A percentile compares a stretch with the other conserved stretches of the same genome.
Conservation (phyloP, 768 basidiomycete genomes). For the Leccinum ochraceum region DNA sequence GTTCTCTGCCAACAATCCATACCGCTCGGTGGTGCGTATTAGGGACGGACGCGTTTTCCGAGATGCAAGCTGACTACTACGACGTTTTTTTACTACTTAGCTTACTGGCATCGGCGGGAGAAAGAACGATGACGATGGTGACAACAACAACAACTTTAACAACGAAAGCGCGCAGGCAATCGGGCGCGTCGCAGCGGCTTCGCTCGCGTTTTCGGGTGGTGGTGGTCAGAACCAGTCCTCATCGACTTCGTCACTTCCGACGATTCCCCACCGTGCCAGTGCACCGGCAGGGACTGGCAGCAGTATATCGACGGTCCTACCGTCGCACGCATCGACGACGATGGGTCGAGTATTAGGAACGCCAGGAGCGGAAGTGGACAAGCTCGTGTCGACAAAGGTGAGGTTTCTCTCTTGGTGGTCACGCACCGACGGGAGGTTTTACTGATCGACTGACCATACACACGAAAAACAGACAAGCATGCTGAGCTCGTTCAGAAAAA, state of each 20-base stretch:
- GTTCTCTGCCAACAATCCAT: slow-evolving; percentile 34
- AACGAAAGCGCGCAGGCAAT: background rate
- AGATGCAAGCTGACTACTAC: no score
- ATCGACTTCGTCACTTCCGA: background rate
- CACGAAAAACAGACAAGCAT: slow-evolving; percentile 19
- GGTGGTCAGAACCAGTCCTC: background rate
- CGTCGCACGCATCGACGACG: no score
- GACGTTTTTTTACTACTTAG: background rate
- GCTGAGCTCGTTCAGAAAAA: slow-evolving; percentile 24
- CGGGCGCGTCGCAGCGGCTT: slow-evolving; percentile 60
- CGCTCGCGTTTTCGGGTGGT: slow-evolving; percentile 41
- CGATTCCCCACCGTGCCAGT: background rate
- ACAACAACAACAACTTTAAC: background rate
- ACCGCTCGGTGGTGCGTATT: slow-evolving; percentile 32
- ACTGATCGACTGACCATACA: background rate
- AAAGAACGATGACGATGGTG: background rate
- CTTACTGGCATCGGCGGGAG: background rate
- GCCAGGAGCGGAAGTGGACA: slow-evolving; percentile 28
- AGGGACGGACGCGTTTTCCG: background rate
- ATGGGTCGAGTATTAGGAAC: background rate
- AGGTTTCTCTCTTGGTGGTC: background rate
- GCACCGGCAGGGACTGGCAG: background rate
- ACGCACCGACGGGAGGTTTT: no score
- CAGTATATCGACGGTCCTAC: no score
- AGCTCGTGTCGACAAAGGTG: slow-evolving; percentile 30